Base-by-base conservation (phyloP, 345 rosid species). In the Toxicodendron radicans region DNA sequence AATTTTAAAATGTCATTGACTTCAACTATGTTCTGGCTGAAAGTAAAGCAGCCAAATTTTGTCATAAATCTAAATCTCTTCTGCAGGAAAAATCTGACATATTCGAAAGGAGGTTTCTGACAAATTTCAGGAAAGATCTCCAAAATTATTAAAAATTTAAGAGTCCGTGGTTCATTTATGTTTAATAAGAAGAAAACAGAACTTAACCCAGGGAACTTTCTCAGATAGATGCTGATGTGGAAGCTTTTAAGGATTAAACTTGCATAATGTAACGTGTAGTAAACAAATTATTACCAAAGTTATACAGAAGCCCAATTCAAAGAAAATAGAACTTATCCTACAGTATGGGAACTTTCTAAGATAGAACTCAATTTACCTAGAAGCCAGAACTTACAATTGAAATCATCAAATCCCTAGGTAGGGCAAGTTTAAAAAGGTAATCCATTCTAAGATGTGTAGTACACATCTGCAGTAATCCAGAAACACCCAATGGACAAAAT, bases 321-420 rank as follows among this genome's bases (percentile, higher is more conserved):
- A 64, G 53, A 64, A 64, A 38, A 27, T 27, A 27, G 43, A 21
- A 64, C 9, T 3, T 45, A 43, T 27, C 27, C 5, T 20, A 64
- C 10, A 32, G 35, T 66, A 14, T 10, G 32, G 8, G 69, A 65
- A 46, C 56, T 23, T 13, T 14, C 18, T 33, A 46, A 24, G 54
- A 46, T 46, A 24, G 53, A 46, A 5, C n/a, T 13, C 27, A 51
- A 67, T 35, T 51, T 14, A 51, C 12, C 58, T 35, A 67, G 71
- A 49, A 66, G n/a, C 18, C 70, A 48, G 24, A 24, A 21, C 21
- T 14, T n/a, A 21, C 49, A 7, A n/a, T 10, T 54, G 2, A 48
- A 49, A 69, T 54, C 62, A 54, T 69, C n/a, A 32, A 11, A 68
- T 54, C 30, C 51, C 11, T 41, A 20, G 52, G 43, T 63, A 64